Percentiles rank a stretch among this genome's conserved stretches.
Conservation (phyloP, 176 grass and related monocot species). For the Carex cristatella region DNA sequence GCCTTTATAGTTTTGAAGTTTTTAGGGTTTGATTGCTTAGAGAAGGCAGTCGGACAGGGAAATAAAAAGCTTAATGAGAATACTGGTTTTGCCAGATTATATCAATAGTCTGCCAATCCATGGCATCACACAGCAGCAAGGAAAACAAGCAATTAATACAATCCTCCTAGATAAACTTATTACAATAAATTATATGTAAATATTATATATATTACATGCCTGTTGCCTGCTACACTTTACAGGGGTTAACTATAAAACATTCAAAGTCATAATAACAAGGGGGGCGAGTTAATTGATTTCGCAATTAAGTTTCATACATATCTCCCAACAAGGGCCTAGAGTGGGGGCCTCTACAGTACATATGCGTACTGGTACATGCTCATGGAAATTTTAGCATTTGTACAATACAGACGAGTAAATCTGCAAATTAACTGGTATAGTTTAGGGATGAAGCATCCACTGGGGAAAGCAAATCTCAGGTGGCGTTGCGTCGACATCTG, state of each 20-base stretch:
- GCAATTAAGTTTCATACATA: not conserved
- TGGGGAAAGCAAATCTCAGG: not conserved
- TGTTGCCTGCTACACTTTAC: not conserved
- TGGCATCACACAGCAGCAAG: not conserved
- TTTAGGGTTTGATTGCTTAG: not conserved
- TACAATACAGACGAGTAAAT: not conserved
- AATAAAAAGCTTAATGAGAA: not conserved
- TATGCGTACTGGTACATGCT: not conserved
- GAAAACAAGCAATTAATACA: not conserved
- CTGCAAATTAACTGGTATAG: not conserved
- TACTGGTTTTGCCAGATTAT: too few relatives aligned
- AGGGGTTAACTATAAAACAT: not conserved
- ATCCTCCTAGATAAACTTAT: not conserved
- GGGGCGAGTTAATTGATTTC: not conserved
- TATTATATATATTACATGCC: not conserved
- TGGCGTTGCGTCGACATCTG: not conserved
- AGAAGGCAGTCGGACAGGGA: not conserved
- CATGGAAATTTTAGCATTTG: not conserved
- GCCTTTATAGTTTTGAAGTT: too few relatives aligned
- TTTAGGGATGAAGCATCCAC: not conserved
- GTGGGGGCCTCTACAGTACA: not conserved
- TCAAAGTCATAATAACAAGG: not conserved
- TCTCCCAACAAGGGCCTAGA: not conserved
- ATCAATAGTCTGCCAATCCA: not conserved
- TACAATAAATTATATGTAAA: not conserved